Base-by-base conservation (phyloP, 805 yeast species). In the Candida saitoana region DNA sequence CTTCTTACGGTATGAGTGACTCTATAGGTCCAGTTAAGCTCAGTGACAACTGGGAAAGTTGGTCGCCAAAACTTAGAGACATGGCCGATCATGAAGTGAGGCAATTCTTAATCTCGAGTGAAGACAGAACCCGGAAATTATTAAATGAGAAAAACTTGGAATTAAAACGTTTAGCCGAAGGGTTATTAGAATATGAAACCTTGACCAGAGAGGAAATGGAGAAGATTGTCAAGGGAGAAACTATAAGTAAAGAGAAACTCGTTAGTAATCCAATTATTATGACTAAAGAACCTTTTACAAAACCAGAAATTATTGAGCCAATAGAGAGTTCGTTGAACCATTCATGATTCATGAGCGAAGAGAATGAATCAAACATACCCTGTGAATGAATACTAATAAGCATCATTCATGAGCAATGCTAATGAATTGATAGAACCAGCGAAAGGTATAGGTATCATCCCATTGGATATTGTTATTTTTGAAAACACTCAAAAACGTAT, bases 1-100 rank as follows among this genome's bases (percentile, higher is more conserved):
- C 96, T 0, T 82, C 88, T 38, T 93, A 87, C 60, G 99, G 99
- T 58, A 93, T 93, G 99, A 82, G 93, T 49, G 90, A 87, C 40
- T 79, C 75, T 43, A 86, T 93, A 43, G 99, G 99, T 2, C 99
- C 99, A 5, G 87, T 93, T 19, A 80, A 80, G 57, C 73, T 93
- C 38, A 77, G 91, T 36, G 96, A 89, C 55, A 82, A 87, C 56
- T 91, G 97, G 97, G 89, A 82, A 51, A 79, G 85, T 34, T 93
- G 99, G 99, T 88, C 96, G 2, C 85, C 91, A 11, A 79, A 80
- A 51, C 76, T 95, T 38, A 75, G 95, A 49, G 93, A 88, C 58
- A 72, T 82, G 63, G 99, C 98, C 11, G 99, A 93, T 62, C 81
- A 84, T 54, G 98, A 93, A 67, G 90, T 93, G 31, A 74, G 96